Percentiles rank a stretch among this genome's conserved stretches.
phyloP scores from a whole-genome alignment of 768 basidiomycete species.

The Epithele typhae region DNA sequence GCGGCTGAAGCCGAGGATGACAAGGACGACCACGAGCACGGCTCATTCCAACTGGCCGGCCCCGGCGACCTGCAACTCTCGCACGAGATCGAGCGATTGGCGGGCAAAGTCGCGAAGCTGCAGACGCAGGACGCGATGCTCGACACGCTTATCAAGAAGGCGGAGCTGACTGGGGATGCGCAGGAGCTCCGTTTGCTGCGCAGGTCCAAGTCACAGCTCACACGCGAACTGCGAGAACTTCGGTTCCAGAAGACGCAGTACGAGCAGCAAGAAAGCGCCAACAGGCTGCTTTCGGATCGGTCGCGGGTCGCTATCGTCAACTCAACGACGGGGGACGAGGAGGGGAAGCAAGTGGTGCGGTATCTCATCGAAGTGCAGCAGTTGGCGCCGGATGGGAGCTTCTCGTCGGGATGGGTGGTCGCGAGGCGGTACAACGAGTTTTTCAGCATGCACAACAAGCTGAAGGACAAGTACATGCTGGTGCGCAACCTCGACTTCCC shows the following conservation, averaged over 20 bases:
- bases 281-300: constrained; percentile 76
- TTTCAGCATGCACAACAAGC: constrained; percentile 77
- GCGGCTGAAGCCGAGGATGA: constrained; percentile 32
- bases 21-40: constrained; percentile 39
- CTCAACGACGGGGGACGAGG: constrained; percentile 77
- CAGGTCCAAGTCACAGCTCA: constrained; percentile 78
- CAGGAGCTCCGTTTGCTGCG: constrained; percentile 80
- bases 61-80: constrained; percentile 89
- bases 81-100: constrained; percentile 77
- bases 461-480: constrained; percentile 68
- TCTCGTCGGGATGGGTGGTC: constrained; percentile 88
- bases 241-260: constrained; percentile 90
- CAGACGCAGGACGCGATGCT: constrained; percentile 81
- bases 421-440: constrained; percentile 96
- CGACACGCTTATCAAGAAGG: constrained; percentile 87
- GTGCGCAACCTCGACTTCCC: constrained; percentile 84
- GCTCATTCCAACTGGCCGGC: constrained; percentile 70
- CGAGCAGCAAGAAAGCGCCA: constrained; percentile 91
- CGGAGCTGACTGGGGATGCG: constrained; percentile 87
- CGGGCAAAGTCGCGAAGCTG: constrained; percentile 69
- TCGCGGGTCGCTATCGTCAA: constrained; percentile 84
- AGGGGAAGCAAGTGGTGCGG: constrained; percentile 85
- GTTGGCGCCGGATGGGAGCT: constrained; percentile 69
- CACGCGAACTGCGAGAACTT: constrained; percentile 76
- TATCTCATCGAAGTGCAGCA: constrained; percentile 94